Evolutionary conservation across 768 basidiomycete genomes (phyloP), one percentile per base, ranked within the genome.

Genomic region (Tricholoma furcatifolium): DNA sequence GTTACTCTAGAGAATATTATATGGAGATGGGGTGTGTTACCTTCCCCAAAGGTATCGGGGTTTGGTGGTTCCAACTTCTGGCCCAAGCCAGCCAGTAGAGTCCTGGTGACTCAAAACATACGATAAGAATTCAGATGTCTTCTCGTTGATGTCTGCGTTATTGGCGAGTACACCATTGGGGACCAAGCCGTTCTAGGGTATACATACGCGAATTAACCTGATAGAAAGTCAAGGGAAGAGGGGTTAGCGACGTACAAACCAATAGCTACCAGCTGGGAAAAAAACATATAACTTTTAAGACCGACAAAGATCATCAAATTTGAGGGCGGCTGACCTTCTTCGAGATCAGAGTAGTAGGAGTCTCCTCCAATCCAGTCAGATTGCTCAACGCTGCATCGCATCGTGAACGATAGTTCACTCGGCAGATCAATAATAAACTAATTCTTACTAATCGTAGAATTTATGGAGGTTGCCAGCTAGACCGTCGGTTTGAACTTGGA

Each of bases 1-100:
- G 12, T 35, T 5, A 20, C 43, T 24, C 41, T 17, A 10, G 20
- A 20, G n/a, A 15, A 27, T 2, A 3, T 35, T 21, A 11, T 47
- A 27, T 36, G 12, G 2, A 4, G 30, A 35, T 6, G n/a, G 21
- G 32, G 8, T 20, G 3, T 6, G 10, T 11, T 47, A 77, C 74
- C 78, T 70, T 50, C 79, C 80, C 80, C 79, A 81, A 2, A 82
- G 64, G 53, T 75, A 80, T 7, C 78, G 71, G 20, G 81, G 79
- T 58, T 81, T 80, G 31, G 65, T 74, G 8, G 78, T 80, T 49
- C 73, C 73, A 15, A 78, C 78, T 55, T 81, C 80, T 4, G 81
- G 80, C 3, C 80, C 81, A 23, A 82, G 67, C 81, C 81, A 81
- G 3, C 81, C 81, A 6, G 77, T 75, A 4, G 73, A 71, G 56